phyloP scores from a whole-genome alignment of 2,329 filamentous ascomycete species.

The Fusarium caatingaense region DNA sequence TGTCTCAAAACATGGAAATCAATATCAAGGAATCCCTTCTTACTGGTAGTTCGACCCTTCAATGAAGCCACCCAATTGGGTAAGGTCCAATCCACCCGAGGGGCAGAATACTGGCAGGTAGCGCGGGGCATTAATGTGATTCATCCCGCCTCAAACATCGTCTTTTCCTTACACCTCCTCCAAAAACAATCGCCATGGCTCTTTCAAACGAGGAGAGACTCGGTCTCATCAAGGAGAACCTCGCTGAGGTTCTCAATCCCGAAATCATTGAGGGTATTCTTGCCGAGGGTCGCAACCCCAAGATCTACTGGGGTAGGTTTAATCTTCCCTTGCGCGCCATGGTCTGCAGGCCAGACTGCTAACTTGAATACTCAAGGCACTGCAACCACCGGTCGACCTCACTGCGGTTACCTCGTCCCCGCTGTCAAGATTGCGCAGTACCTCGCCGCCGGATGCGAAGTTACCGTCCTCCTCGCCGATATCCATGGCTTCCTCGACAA shows the following conservation, averaged over 20 bases:
- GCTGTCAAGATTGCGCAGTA: constrained; percentile 92
- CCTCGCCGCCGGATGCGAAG: constrained; percentile 83
- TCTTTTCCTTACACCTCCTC: background rate
- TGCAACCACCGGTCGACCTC: constrained; percentile 86
- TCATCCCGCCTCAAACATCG: background rate
- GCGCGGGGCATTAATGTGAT: constrained; percentile 8
- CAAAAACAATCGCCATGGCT: constrained; percentile 14
- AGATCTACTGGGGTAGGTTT: constrained; percentile 82
- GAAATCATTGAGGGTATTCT: constrained; percentile 83
- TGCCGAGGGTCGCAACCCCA: constrained; percentile 75
- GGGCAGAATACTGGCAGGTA: background rate
- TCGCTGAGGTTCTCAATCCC: constrained; percentile 84
- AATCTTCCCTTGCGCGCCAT: background rate
- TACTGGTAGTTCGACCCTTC: background rate
- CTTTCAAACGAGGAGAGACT: constrained; percentile 66
- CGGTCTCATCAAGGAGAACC: constrained; percentile 80
- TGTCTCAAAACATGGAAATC: background rate
- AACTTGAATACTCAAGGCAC: constrained; percentile 63
- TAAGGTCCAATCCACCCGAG: constrained; percentile 1
- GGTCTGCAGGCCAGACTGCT: background rate
- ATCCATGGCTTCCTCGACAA: constrained; percentile 84
- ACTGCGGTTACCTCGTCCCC: constrained; percentile 90
- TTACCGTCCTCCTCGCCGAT: constrained; percentile 81
- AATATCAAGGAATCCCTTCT: background rate
- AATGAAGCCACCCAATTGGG: background rate